Base-by-base conservation (phyloP, 2,329 filamentous ascomycete genomes). In the Dothidotthia symphoricarpi region DNA sequence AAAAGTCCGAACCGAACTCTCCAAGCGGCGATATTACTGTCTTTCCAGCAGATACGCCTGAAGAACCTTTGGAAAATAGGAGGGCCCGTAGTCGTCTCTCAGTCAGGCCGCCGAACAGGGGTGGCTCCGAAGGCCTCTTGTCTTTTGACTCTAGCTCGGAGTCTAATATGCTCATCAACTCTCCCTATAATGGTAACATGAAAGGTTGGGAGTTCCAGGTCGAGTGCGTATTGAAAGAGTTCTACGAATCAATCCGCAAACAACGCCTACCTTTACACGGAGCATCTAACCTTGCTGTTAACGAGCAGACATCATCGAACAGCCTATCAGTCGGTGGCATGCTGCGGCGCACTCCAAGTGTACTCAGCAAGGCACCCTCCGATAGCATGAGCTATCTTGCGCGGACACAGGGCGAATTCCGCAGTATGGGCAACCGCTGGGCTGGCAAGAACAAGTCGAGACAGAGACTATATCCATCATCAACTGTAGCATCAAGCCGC, bases 321-420 rank as follows among this genome's bases (percentile, higher is more conserved):
- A 81, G 78, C 33, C 75, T 96, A 17, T 83, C 88, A 2, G 85
- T 90, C 10, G 69, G 69, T 19, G 77, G 78, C 40, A 82, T 87
- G 71, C 75, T 97, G 29, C 88, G 89, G 61, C 83, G 93, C 30
- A 89, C 82, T 28, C 91, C 91, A 1, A 96, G 90, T 59, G 87
- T 93, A 5, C 75, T 97, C 43, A 96, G 90, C 74, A 96, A 95
- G 68, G 82, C 89, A 19, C 88, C 89, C 1, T 97, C 93, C 0
- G 93, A 97, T 53, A 81, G 80, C 36, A 78, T 81, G 41, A 76
- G 78, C 39, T 86, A 84, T 41, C 82, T 88, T 35, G 87, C 86
- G n/a, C 78, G 87, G 30, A 76, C 82, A 10, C 63, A 63, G 31
- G 70, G 79, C 16, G 86, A 94, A 52, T 72, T 77, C 57, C 71